Evolutionary conservation across 768 basidiomycete genomes (phyloP), one percentile per base, ranked within the genome.

Genomic region (Ramaria sp.): DNA sequence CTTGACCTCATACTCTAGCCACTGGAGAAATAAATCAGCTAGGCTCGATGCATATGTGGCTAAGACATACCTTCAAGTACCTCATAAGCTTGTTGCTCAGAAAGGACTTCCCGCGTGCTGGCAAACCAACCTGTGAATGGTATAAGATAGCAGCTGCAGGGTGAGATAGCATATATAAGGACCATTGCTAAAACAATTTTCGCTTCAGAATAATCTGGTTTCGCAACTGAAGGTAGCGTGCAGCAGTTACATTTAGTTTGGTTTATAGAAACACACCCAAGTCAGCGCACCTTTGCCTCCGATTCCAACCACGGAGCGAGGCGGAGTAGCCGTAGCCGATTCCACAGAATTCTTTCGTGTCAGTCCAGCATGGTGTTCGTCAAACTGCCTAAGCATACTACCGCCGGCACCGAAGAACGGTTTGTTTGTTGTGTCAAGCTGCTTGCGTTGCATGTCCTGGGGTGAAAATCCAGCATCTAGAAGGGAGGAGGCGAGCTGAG

Each of bases 161-260:
- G 57, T 30, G 43, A 36, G 15, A 25, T 10, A 36, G 39, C 52
- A n/a, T 41, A 30, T 27, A 9, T 44, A 24, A 70, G 48, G 50
- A 92, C 95, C 90, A 97, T 97, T 2, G 95, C 95, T 10, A 98
- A 79, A 6, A 99, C 92, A 60, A 99, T 96, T 78, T 98, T 99
- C 36, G 91, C 90, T 65, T 97, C 94, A 3, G 93, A 96, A 62
- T 98, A 98, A 64, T 99, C 96, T 5, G 96, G 96, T 67, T 95
- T 97, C 52, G 88, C 86, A 45, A 95, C 90, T 93, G 60, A 43
- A 44, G 37, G 9, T 13, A 34, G 32, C 20, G n/a, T 12, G 24
- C 27, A 13, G 10, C 42, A 32, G 39, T 50, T 54, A 36, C 22
- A 32, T 38, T 52, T 37, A 57, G 39, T 20, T 32, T 28, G 48